Conservation (phyloP, 1,284 basidiomycete genomes). For the Malassezia dermatis region DNA sequence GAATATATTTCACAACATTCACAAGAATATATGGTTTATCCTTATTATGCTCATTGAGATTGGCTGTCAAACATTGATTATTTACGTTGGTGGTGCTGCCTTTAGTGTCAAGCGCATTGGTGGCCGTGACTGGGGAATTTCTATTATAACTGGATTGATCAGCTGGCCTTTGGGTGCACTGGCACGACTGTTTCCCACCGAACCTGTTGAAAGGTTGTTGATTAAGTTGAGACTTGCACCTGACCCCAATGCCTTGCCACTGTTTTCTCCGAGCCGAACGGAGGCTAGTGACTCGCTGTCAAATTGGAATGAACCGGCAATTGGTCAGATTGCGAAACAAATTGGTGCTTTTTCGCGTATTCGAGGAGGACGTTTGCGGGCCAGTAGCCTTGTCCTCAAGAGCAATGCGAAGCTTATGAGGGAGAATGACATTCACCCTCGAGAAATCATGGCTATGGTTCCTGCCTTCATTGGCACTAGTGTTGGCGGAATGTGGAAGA, state of each 20-base stretch:
- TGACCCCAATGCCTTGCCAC: conserved; percentile 61
- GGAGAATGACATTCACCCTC: conserved; percentile 50
- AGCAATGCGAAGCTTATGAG: conserved; percentile 35
- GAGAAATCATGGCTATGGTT: conserved; percentile 59
- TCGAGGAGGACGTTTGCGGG: conserved; percentile 63
- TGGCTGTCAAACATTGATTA: conserved; percentile 73
- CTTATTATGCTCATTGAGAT: conserved; percentile 76
- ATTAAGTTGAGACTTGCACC: conserved; percentile 59
- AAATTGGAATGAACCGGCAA: conserved; percentile 67
- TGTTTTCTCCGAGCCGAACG: conserved; percentile 58
- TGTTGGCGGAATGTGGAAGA: conserved; percentile 35
- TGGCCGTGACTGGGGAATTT: conserved; percentile 85
- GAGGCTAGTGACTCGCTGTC: not conserved
- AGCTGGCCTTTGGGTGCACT: conserved; percentile 78
- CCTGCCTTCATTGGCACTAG: conserved; percentile 38
- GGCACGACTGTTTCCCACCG: conserved; percentile 71
- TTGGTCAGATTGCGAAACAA: conserved; percentile 52
- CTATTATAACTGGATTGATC: conserved; percentile 70
- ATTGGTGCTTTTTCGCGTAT: conserved; percentile 31
- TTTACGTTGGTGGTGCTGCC: conserved; percentile 79
- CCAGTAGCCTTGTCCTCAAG: conserved; percentile 48
- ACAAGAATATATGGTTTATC: conserved; percentile 74
- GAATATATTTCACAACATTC: conserved; percentile 79
- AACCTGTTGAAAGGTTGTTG: conserved; percentile 65
- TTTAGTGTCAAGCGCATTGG: conserved; percentile 73